Conservation (phyloP, 2,329 filamentous ascomycete species). For the Xylaria digitata region DNA sequence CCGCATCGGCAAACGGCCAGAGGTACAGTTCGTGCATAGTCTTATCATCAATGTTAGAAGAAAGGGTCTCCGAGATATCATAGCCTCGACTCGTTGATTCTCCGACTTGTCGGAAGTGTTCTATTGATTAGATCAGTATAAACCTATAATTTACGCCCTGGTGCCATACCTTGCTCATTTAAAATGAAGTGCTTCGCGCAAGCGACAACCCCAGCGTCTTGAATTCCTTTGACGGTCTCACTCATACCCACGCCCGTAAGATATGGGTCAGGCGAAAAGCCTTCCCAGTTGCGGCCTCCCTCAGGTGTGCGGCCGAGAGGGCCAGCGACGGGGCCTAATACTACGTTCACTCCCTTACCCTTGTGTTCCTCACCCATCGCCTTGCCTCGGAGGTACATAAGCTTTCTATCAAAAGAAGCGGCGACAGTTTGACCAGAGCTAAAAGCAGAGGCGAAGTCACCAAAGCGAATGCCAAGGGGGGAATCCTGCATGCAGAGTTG, state of each 20-base stretch:
- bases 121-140: conserved; percentile 51
- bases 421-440: conserved; percentile 80
- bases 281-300: conserved; percentile 79
- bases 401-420: conserved; percentile 80
- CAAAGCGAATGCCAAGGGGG: conserved; percentile 80
- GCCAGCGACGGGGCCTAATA: conserved; percentile 79
- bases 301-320: conserved; percentile 75
- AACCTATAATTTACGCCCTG: not conserved
- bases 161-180: conserved; percentile 70
- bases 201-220: conserved; percentile 81
- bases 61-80: conserved; percentile 69
- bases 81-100: conserved; percentile 68
- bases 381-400: conserved; percentile 76
- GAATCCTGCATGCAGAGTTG: conserved; percentile 89
- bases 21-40: conserved; percentile 80
- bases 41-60: conserved; percentile 76
- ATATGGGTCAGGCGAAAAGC: conserved; percentile 78
- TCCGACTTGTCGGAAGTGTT: conserved; percentile 76
- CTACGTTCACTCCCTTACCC: conserved; percentile 78
- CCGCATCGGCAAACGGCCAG: conserved; percentile 82
- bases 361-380: conserved; percentile 79
- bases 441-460: conserved; percentile 85
- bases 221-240: conserved; percentile 81
- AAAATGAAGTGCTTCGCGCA: conserved; percentile 79
- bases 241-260: conserved; percentile 77